These are phyloP conservation scores for Nakazawaea wyomingensis DNA, from an alignment of 805 yeast genomes.

Conservation along the genomic window DNA sequence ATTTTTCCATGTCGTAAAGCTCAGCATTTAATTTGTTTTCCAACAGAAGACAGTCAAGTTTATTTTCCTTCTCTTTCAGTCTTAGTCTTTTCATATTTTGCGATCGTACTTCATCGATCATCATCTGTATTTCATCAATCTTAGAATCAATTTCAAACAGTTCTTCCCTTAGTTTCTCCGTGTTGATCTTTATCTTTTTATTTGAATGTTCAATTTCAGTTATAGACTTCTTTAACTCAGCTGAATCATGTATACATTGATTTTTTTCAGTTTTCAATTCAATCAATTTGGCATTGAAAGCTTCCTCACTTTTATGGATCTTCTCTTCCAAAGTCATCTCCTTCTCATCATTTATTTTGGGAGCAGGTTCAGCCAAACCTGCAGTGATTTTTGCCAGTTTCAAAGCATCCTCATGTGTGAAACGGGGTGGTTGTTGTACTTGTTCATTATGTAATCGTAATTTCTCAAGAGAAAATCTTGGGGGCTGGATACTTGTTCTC, in stretches of 20 bases:
- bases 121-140: constrained; percentile 12
- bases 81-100: constrained; percentile 13
- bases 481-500: constrained; percentile 25
- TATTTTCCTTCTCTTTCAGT: constrained; percentile 12
- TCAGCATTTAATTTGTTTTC: constrained; percentile 16
- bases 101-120: constrained; percentile 3
- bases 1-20: constrained; percentile 18
- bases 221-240: constrained; percentile 23
- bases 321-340: constrained; percentile 8
- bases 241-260: constrained; percentile 15
- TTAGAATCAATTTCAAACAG: constrained; percentile 17
- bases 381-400: constrained; percentile 8
- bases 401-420: constrained; percentile 15
- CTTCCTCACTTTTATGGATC: constrained; percentile 14
- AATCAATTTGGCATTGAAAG: background rate
- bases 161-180: constrained; percentile 22
- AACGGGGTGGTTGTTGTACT: background rate
- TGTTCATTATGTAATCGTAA: constrained; percentile 16
- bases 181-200: constrained; percentile 22
- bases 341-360: background rate
- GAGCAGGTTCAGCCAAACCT: background rate
- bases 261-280: constrained; percentile 3
- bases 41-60: constrained; percentile 14
- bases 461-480: constrained; percentile 21
- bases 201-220: constrained; percentile 14